Evolutionary conservation across 768 basidiomycete genomes (phyloP).

Genomic region (Rhizopogon roseolus): DNA sequence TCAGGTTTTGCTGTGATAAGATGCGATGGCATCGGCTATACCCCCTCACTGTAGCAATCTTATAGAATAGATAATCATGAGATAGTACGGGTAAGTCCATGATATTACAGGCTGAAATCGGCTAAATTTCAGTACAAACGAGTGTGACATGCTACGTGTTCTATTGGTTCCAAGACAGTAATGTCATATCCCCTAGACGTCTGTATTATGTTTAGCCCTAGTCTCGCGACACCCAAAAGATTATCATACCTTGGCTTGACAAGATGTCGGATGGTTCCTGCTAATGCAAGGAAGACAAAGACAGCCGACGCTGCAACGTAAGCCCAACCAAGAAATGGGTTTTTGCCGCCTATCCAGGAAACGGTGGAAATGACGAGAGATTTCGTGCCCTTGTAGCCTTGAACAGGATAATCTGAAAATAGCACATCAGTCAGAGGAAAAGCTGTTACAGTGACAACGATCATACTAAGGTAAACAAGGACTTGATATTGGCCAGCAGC

Average conservation of each 20-base stretch:
- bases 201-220: constrained; percentile 30
- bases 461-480: constrained; percentile 76
- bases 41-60: constrained; percentile 10
- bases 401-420: constrained; percentile 82
- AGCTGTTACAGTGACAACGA: background rate
- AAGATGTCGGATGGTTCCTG: constrained; percentile 88
- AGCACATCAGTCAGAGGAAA: constrained; percentile 3
- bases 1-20: constrained; percentile 41
- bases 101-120: constrained; percentile 17
- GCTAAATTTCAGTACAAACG: constrained; percentile 13
- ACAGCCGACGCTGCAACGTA: constrained; percentile 87
- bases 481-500: constrained; percentile 71
- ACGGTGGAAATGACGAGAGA: constrained; percentile 96
- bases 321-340: constrained; percentile 97
- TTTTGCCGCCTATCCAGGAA: constrained; percentile 98
- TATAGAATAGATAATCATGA: constrained; percentile 15
- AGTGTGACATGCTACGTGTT: constrained; percentile 3
- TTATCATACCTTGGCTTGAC: constrained; percentile 78
- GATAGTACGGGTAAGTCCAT: constrained; percentile 3
- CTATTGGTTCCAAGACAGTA: constrained; percentile 79
- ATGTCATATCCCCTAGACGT: constrained; percentile 82
- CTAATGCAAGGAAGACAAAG: constrained; percentile 83
- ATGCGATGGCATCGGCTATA: constrained; percentile 64
- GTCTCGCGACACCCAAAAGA: background rate
- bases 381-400: constrained; percentile 89